phyloP scores from a whole-genome alignment of 2,329 filamentous ascomycete genomes.

The Raffaelea deltoideospora region DNA sequence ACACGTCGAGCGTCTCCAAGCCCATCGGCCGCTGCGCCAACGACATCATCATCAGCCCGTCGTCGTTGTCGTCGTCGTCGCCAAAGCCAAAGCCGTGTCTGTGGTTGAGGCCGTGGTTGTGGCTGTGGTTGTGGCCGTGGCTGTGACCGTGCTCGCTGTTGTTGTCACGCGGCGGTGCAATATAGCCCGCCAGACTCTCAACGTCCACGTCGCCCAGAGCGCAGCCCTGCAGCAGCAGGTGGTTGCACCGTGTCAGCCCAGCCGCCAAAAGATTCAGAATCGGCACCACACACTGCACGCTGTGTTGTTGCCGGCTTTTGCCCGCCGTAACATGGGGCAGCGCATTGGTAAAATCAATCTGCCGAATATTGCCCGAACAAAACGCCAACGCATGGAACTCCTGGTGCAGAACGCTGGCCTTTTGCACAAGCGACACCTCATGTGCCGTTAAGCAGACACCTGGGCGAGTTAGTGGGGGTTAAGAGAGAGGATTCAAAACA shows the following conservation, averaged over 20 bases:
- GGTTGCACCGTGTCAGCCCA: conserved; percentile 33
- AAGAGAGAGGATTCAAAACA: too few species aligned
- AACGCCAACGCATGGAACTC: conserved; percentile 41
- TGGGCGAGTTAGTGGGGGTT: conserved; percentile 15
- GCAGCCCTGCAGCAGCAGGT: conserved; percentile 35
- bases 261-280: conserved; percentile 28
- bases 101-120: too few species aligned
- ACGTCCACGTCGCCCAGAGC: conserved; percentile 29
- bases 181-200: conserved; percentile 23
- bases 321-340: neutral
- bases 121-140: too few species aligned
- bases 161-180: neutral
- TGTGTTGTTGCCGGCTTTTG: conserved; percentile 1
- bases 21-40: conserved; percentile 13
- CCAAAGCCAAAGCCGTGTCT: too few species aligned
- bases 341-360: conserved; percentile 34
- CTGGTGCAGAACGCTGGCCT: conserved; percentile 36
- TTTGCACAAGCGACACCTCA: conserved; percentile 30
- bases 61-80: too few species aligned
- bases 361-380: conserved; percentile 37
- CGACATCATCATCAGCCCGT: too few species aligned
- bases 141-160: too few species aligned
- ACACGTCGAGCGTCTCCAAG: conserved; percentile 33
- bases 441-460: conserved; percentile 32
- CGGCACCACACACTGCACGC: conserved; percentile 19